phyloP scores from a whole-genome alignment of 345 rosid species.

The Barbarea vulgaris region DNA sequence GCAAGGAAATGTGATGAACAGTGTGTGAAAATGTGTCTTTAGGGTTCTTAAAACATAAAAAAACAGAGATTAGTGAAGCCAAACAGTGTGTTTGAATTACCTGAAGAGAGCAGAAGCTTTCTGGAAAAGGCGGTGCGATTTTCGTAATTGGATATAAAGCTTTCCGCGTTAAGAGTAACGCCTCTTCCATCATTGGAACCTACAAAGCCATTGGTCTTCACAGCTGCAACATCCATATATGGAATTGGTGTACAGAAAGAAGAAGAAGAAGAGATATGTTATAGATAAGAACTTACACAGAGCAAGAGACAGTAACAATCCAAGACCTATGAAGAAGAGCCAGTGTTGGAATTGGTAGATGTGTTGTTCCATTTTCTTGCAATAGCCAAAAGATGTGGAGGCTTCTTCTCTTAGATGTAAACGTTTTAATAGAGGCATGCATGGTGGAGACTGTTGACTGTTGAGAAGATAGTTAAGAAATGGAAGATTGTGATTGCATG shows the following conservation, averaged over 20 bases:
- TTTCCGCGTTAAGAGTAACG: neutral
- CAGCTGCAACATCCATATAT: slow-evolving; percentile 22
- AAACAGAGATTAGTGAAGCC: neutral
- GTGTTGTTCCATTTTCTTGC: slow-evolving; percentile 30
- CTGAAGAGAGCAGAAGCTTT: slow-evolving; percentile 32
- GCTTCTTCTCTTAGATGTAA: slow-evolving; percentile 17
- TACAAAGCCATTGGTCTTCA: slow-evolving; percentile 18
- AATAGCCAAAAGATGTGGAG: slow-evolving; percentile 29
- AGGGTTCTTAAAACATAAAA: slow-evolving; percentile 1
- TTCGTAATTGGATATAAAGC: neutral
- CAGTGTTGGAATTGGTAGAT: slow-evolving; percentile 24
- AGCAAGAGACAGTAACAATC: slow-evolving; percentile 29
- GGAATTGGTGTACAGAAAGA: neutral
- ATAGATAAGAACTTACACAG: slow-evolving; percentile 26
- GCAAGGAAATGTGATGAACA: neutral
- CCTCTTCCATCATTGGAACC: neutral
- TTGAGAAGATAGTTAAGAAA: slow-evolving; percentile 15
- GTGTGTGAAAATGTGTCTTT: neutral
- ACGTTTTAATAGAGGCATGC: slow-evolving; percentile 25
- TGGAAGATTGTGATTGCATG: slow-evolving; percentile 40
- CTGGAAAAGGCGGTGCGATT: slow-evolving; percentile 22
- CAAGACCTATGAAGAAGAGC: slow-evolving; percentile 31
- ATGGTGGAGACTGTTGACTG: neutral
- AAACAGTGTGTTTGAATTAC: slow-evolving; percentile 15
- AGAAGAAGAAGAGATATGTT: neutral